These are phyloP conservation scores for Amylocystis lapponica DNA, from an alignment of 768 basidiomycete genomes.

Conservation along the genomic window DNA sequence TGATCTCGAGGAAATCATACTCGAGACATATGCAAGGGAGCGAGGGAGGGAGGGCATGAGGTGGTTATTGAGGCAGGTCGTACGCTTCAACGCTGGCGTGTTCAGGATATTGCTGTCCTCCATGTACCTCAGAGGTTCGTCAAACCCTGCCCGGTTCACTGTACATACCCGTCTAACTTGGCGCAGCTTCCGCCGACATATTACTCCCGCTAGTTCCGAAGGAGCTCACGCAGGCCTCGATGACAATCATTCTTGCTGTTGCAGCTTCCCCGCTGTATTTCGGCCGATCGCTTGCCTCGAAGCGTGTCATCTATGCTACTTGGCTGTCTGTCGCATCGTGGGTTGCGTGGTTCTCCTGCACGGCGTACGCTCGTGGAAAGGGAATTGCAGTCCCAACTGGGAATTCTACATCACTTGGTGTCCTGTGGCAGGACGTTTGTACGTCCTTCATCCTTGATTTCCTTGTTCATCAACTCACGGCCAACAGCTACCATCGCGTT, in stretches of 20 bases:
- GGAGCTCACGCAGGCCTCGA: constrained; percentile 25
- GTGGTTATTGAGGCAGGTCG: constrained; percentile 35
- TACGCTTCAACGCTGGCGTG: constrained; percentile 39
- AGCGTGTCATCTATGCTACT: constrained; percentile 48
- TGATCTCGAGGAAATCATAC: constrained; percentile 59
- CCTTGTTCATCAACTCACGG: neutral
- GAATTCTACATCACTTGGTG: constrained; percentile 37
- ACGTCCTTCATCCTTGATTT: constrained; percentile 21
- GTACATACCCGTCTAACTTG: constrained; percentile 8
- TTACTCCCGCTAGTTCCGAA: constrained; percentile 44
- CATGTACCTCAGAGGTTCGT: constrained; percentile 58
- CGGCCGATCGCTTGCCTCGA: constrained; percentile 49
- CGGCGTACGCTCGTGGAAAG: constrained; percentile 45
- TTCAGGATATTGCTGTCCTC: constrained; percentile 49
- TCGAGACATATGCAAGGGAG: constrained; percentile 53
- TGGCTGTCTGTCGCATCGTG: constrained; percentile 57
- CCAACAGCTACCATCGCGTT: constrained; percentile 53
- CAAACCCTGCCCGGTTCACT: neutral
- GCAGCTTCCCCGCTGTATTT: constrained; percentile 46
- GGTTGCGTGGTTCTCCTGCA: constrained; percentile 52
- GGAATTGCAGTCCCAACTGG: constrained; percentile 35
- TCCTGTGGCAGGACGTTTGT: constrained; percentile 64
- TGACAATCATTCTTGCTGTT: constrained; percentile 38
- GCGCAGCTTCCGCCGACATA: constrained; percentile 48
- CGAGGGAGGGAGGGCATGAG: constrained; percentile 46